Base-by-base conservation (phyloP, 805 yeast species). In the Sugiyamaella qingdaonensis region DNA sequence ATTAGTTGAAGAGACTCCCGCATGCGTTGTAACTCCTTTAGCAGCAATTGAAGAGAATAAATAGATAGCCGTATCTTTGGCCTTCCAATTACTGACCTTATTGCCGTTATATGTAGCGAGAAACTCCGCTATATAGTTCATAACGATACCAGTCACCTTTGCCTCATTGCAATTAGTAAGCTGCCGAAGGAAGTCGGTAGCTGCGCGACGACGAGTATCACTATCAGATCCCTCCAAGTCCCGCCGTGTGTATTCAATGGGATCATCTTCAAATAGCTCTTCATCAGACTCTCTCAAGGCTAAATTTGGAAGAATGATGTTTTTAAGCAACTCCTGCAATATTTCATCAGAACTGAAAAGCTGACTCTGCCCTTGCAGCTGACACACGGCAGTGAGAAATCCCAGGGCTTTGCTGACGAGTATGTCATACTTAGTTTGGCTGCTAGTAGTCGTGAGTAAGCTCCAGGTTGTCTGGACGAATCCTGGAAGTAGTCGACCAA, bases 241-340 rank as follows among this genome's bases (percentile, higher is more conserved):
- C 56, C 96, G 79, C 64, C 98, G 80, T 18, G 91, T 91, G 66
- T 78, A 94, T 63, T 88, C 95, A 51, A 94, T 85, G 35, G 99
- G 99, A 66, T 94, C 99, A 70, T 94, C 99, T 69, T 94, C 99
- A 68, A 94, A 92, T 56, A 85, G 69, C 68, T 95, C 99, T 63
- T 88, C 89, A 66, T 94, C 99, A 1, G 86, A 77, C 53, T 86
- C 92, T 64, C 98, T 82, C 55, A 94, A 77, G 10, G 84, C 79
- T 61, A 91, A 82, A 67, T 94, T 94, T 36, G 99, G 99, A 57
- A 94, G 75, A 49, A 94, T 82, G 58, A 94, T 86, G 61, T 86
- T 85, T 62, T 86, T 88, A 2, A 91, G 80, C 47, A 94, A 79
- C 65, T 86, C 90, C 59, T 82, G 81, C 62, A 94, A 72, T 1